Base-by-base conservation (phyloP, 23 red algal species). In the Agarophyton chilense region DNA sequence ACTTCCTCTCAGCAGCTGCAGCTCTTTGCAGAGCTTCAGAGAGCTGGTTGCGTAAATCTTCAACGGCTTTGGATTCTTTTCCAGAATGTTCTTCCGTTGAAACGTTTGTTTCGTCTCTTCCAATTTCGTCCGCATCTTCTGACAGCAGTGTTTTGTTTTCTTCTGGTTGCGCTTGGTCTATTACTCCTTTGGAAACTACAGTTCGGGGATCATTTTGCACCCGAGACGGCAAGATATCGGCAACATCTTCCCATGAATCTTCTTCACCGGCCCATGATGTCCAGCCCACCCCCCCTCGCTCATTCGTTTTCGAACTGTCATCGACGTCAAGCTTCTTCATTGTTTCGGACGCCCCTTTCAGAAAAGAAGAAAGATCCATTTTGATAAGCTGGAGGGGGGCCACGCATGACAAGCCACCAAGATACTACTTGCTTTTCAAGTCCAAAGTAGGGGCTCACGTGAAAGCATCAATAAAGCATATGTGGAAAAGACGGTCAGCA, bases 201-300 rank as follows among this genome's bases (percentile, higher is more conserved):
- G 36, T 73, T 72, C 50, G 28, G 54, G 81, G 60, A 2, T 49
- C n/a, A 32, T 63, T 28, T 39, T 87, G 82, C 31, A 32, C 11
- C 28, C 49, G 57, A 41, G 64, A 41, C 9, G 82, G 62, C 29
- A 75, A 34, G n/a, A 72, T 50, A 73, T 84, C 79, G 9, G 78
- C 78, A 35, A 92, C 89, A 71, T 78, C 78, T 68, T 92, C 89
- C 89, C 89, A 82, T 61, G 67, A 58, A 49, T 84, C 89, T 36
- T 91, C 75, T 51, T 92, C 79, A 4, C 47, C 64, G 34, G 50
- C 79, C 89, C 89, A 78, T 39, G 70, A 61, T 21, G 83, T 49
- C 89, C 78, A 83, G 19, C 73, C 61, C 17, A 55, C 55, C 0
- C 21, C 72, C 18, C 33, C 56, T 50, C 39, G 45, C n/a, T 70